phyloP scores from a whole-genome alignment of 257 asterid genomes.

The Mitragyna speciosa region DNA sequence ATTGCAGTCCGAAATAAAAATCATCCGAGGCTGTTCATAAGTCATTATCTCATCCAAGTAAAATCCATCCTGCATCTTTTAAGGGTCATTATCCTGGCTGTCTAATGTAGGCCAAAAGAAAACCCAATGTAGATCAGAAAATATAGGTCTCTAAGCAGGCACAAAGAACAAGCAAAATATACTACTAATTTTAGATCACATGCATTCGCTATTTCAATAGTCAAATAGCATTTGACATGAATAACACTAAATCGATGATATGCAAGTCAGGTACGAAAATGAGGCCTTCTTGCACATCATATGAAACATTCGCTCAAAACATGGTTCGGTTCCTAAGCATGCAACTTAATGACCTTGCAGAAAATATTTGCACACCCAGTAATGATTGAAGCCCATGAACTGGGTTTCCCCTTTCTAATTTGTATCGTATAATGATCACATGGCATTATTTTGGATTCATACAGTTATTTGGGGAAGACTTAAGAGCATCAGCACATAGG shows the following conservation, averaged over 20 bases:
- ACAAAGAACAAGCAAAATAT: neutral
- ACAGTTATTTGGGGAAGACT: neutral
- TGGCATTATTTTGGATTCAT: neutral
- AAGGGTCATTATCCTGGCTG: neutral
- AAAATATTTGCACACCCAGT: neutral
- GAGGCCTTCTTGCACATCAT: neutral
- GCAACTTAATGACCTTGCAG: neutral
- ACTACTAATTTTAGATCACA: neutral
- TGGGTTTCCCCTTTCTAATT: neutral
- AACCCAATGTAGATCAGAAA: neutral
- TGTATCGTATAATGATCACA: neutral
- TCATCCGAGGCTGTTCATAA: neutral
- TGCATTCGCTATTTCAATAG: neutral
- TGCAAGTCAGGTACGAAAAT: neutral
- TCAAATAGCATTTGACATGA: neutral
- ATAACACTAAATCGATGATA: neutral
- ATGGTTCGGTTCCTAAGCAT: neutral
- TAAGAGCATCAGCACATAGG: neutral
- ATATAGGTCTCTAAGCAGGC: neutral
- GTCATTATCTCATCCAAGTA: neutral
- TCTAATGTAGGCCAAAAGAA: neutral
- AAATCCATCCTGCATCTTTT: neutral
- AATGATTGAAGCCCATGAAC: neutral
- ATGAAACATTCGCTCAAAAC: neutral
- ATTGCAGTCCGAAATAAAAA: neutral